Evolutionary conservation across 495 filamentous ascomycete species (phyloP).

Genomic region (Neurospora sp.): DNA sequence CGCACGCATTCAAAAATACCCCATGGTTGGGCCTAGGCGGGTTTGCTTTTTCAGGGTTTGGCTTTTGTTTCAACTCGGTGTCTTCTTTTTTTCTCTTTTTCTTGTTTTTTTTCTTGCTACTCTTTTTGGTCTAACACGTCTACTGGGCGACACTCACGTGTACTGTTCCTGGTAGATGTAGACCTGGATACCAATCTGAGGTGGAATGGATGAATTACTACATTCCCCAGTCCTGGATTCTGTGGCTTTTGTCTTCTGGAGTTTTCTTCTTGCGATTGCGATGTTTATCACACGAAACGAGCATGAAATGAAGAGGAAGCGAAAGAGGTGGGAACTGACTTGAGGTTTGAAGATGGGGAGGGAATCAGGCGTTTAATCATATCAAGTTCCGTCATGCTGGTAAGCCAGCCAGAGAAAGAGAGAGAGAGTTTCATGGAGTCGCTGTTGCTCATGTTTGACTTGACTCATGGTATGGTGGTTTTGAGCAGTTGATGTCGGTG

Average conservation of each 20-base stretch:
- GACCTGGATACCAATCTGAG: background rate
- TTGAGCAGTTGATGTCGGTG: background rate
- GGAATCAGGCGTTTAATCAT: background rate
- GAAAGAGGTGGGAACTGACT: background rate
- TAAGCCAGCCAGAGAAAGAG: background rate
- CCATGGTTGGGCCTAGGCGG: background rate
- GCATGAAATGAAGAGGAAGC: slow-evolving; percentile 1
- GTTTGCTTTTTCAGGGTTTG: background rate
- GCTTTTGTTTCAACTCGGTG: slow-evolving; percentile 5
- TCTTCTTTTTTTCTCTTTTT: background rate
- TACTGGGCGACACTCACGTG: background rate
- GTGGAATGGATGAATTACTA: background rate
- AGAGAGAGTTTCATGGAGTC: background rate
- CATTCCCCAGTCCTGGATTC: background rate
- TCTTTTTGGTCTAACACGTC: background rate
- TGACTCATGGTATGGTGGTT: background rate
- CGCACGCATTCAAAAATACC: background rate
- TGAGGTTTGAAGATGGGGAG: background rate
- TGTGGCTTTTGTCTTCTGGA: background rate
- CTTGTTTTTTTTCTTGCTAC: background rate
- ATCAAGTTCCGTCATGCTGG: background rate
- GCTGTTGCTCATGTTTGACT: background rate
- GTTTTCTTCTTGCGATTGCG: background rate
- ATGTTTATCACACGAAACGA: background rate
- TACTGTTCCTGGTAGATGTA: background rate